phyloP scores from a whole-genome alignment of 139 green algal genomes.

The Diplosphaera chodatii region DNA sequence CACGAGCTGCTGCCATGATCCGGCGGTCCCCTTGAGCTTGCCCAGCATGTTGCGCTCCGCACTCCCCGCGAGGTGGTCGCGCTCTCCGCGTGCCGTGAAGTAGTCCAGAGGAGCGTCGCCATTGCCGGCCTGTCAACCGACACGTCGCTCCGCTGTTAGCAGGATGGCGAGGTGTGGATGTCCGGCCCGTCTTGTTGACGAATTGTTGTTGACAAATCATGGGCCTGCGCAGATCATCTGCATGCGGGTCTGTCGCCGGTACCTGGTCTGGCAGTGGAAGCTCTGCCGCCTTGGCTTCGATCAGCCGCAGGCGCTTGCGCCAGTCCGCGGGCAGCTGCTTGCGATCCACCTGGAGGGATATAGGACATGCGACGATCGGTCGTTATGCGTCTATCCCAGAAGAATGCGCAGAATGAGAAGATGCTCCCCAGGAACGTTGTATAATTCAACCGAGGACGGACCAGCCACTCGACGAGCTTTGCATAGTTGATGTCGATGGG shows the following conservation, averaged over 20 bases:
- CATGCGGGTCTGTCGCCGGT: no score
- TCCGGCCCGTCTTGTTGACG: no score
- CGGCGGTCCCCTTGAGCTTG: slow-evolving; percentile 48
- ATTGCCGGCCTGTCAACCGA: slow-evolving; percentile 7
- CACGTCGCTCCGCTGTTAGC: no score
- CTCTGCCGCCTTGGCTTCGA: slow-evolving; percentile 44
- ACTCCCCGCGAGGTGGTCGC: slow-evolving; percentile 43
- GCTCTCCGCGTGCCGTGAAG: slow-evolving; percentile 34
- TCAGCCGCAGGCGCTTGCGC: slow-evolving; percentile 54
- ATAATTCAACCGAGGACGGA: slow-evolving; percentile 14
- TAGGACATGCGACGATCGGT: no score
- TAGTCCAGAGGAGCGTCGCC: slow-evolving; percentile 52
- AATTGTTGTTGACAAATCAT: no score
- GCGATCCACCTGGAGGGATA: slow-evolving; percentile 41
- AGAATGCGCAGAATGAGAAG: no score
- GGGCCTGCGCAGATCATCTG: no score
- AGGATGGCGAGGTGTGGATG: no score
- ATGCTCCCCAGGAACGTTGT: no score
- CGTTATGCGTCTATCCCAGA: no score
- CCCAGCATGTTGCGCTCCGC: slow-evolving; percentile 65
- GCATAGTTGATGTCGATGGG: slow-evolving; percentile 68
- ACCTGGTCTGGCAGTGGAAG: no score
- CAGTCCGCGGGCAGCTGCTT: slow-evolving; percentile 68
- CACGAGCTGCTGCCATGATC: slow-evolving; percentile 65
- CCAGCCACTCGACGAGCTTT: slow-evolving; percentile 69